Conservation (phyloP, 2,329 filamentous ascomycete genomes). For the Curvularia sp. region DNA sequence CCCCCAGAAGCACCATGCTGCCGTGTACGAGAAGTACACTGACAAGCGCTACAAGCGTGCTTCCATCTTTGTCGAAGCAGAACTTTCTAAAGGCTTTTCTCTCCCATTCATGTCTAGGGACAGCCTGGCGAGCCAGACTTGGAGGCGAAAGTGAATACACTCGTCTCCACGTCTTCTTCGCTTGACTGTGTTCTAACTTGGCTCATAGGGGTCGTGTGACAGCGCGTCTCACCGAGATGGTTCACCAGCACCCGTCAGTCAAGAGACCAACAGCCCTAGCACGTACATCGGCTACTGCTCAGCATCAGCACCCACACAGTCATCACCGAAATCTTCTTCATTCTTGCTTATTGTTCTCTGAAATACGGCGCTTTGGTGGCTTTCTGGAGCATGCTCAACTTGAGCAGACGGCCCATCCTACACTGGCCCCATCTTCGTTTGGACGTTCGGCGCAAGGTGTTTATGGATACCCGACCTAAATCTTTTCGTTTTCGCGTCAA, state of each 20-base stretch:
- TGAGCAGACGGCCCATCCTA: slow-evolving; percentile 25
- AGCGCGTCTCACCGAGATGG: slow-evolving; percentile 23
- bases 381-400: slow-evolving; percentile 35
- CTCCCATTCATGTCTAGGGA: slow-evolving; percentile 53
- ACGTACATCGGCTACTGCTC: slow-evolving; percentile 16
- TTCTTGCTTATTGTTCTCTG: slow-evolving; percentile 51
- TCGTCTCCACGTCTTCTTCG: slow-evolving; percentile 27
- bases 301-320: slow-evolving; percentile 30
- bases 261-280: slow-evolving; percentile 19
- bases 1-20: slow-evolving; percentile 79
- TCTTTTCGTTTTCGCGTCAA: slow-evolving; percentile 12
- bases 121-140: slow-evolving; percentile 45
- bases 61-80: slow-evolving; percentile 77
- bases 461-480: slow-evolving; percentile 35
- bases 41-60: slow-evolving; percentile 87
- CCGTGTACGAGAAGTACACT: slow-evolving; percentile 90
- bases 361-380: slow-evolving; percentile 41
- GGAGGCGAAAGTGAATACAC: slow-evolving; percentile 50
- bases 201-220: slow-evolving; percentile 31
- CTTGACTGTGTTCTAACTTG: slow-evolving; percentile 37
- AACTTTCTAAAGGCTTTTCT: slow-evolving; percentile 69
- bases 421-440: slow-evolving; percentile 31
- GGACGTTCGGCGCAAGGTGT: slow-evolving; percentile 32
- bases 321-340: slow-evolving; percentile 42
- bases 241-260: slow-evolving; percentile 23